Evolutionary conservation across 2,329 filamentous ascomycete species (phyloP), one percentile per base, ranked within the genome.

Genomic region (Fusarium subtropicale): DNA sequence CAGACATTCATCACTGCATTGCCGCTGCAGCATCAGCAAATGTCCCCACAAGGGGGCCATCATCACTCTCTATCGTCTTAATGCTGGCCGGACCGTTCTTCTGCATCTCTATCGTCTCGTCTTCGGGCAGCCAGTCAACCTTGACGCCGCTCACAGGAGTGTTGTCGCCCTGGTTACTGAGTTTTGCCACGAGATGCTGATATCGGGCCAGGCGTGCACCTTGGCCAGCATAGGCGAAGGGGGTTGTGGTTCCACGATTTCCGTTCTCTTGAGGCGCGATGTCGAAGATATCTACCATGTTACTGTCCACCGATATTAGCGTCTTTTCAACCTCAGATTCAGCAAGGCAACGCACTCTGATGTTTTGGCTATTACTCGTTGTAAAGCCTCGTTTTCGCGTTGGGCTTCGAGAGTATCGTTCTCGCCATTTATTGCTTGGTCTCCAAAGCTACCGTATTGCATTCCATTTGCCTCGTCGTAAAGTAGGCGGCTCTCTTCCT

Each of bases 281-380:
- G 67, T 90, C 88, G 78, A 90, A 90, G 47, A 91, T 87, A 75
- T 91, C 88, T 64, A 91, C 88, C 79, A 91, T 87, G 73, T 90
- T 89, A 73, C 88, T 91, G 74, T 51, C 66, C 47, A 33, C 26
- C 33, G 26, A 26, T 22, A 44, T 74, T 39, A 73, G 63, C 46
- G 31, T 47, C 44, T 28, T 47, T 45, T 30, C 47, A 46, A 24
- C 8, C 20, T 34, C n/a, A 34, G 36, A 30, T 26, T 48, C 34
- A 20, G 28, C 15, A 15, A 41, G 24, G 22, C 11, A 26, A 75
- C 83, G 68, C 82, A 90, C 88, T 89, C 87, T 48, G 88, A 89
- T 50, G 88, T 90, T 68, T 86, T 86, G 46, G 87, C 86, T 33
- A 90, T 87, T 7, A 91, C 87, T 68, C 86, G 83, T 76, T 90